Conservation (phyloP, 768 basidiomycete species). For the Agrocybe chaxingu region DNA sequence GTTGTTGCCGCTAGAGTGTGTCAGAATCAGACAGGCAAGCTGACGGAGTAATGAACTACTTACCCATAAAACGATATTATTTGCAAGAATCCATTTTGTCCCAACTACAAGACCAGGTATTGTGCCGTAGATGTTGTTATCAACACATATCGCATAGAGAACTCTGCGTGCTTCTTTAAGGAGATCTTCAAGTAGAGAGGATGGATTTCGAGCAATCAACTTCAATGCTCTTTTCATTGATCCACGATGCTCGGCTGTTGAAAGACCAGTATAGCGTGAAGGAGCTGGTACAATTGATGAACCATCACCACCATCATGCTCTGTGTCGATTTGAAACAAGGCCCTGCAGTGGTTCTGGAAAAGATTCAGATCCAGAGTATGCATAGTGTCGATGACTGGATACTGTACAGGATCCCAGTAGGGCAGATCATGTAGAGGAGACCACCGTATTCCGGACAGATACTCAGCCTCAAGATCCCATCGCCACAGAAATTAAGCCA, state of each 20-base stretch:
- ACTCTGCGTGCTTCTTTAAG: conserved; percentile 13
- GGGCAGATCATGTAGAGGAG: conserved; percentile 19
- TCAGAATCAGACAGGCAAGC: not conserved
- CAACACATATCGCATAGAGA: conserved; percentile 22
- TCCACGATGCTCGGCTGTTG: not conserved
- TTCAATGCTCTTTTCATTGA: conserved; percentile 6
- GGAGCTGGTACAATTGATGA: not conserved
- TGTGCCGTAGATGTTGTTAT: conserved; percentile 13
- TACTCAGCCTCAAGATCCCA: no score
- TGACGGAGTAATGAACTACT: conserved; percentile 1
- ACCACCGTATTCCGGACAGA: conserved; percentile 29
- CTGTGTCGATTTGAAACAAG: conserved; percentile 20
- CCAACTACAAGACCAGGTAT: conserved; percentile 15
- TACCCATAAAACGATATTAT: conserved; percentile 22
- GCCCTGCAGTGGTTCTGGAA: conserved; percentile 12
- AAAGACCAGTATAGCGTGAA: not conserved
- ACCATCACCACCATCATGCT: conserved; percentile 17
- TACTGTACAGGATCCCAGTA: conserved; percentile 12
- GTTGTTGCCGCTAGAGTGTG: no score
- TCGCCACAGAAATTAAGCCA: no score
- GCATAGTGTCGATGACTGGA: conserved; percentile 15
- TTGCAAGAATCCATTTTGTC: conserved; percentile 19
- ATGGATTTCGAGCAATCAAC: conserved; percentile 5
- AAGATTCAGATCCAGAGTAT: conserved; percentile 13
- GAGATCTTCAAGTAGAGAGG: conserved; percentile 8